Base-by-base conservation (phyloP, 176 grass and related monocot species). In the Bromus sterilis region DNA sequence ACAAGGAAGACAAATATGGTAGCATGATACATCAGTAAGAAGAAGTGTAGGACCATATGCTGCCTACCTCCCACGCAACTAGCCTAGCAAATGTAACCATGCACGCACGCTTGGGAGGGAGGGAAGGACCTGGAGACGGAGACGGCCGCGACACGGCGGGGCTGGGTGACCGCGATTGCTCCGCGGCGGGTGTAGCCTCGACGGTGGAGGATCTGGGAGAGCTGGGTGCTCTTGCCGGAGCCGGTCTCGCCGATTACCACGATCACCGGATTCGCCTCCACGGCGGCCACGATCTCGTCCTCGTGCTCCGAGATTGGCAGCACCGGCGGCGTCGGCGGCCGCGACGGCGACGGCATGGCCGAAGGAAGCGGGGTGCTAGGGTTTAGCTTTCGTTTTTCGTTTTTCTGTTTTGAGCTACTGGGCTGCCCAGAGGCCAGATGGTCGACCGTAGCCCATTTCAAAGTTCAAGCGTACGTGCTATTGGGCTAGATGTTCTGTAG, bases 191-290 rank as follows among this genome's bases (percentile, higher is more conserved):
- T 85, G 88, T 94, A 98, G 40, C 95, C 92, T 12, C 88, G 81
- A 37, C 95, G 92, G 79, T 91, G 84, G 37, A 98, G 88, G 68
- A 98, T 94, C 80, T 98, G 92, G 15, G 95, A 98, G 69, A 98
- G 92, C 75, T 98, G 95, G 15, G 95, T 98, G 84, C 95, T 98
- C 86, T 98, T 98, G 28, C 95, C 95, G 20, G 95, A 98, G 30
- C 95, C 95, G 0, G 95, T 98, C 86, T 98, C 92, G 24, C 92
- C 92, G 42, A 94, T 94, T 4, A 98, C 69, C 29, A 98, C 92
- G 0, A 91, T 81, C 71, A 98, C 95, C 8, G 92, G 66, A 60
- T 93, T 98, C 24, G 84, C 90, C 63, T 93, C 88, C 49, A 98
- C 95, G 36, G 92, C 84, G 58, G 88, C 86, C 8, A 78, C 71